phyloP scores from a whole-genome alignment of 169 alveolate species.

The Eimeria praecox region DNA sequence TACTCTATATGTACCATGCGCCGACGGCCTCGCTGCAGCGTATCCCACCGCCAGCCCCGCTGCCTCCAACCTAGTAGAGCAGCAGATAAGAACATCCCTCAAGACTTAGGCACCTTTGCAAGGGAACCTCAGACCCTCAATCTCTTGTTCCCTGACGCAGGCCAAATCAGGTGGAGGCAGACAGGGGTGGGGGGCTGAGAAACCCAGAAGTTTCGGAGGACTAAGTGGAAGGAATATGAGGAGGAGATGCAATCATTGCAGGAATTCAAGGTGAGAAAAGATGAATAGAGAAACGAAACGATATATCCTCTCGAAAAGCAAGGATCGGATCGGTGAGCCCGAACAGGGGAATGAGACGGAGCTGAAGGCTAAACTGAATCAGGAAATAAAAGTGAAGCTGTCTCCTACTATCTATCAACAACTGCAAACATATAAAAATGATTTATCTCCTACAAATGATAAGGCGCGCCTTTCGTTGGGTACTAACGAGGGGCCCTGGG shows the following conservation, averaged over 20 bases:
- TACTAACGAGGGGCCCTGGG: not conserved
- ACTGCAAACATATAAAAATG: not conserved
- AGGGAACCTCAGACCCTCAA: not conserved
- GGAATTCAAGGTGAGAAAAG: not conserved
- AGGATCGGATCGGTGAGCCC: not conserved
- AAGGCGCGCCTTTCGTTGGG: not conserved
- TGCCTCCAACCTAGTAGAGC: constrained; percentile 71
- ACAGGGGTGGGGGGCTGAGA: not conserved
- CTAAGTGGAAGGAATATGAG: not conserved
- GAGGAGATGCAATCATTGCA: not conserved
- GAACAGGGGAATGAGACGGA: not conserved
- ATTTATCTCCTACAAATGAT: not conserved
- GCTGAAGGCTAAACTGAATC: not conserved
- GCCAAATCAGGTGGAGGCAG: not conserved
- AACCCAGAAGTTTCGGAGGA: not conserved
- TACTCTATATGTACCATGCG: constrained; percentile 83
- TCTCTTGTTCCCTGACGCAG: not conserved
- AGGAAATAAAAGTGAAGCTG: not conserved
- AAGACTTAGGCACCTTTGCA: not conserved
- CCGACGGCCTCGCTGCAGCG: constrained; percentile 70
- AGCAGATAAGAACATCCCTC: constrained; percentile 36
- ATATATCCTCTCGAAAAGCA: not conserved
- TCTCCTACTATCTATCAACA: not conserved
- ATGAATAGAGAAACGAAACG: not conserved
- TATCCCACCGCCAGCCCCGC: constrained; percentile 81